phyloP scores from a whole-genome alignment of 1,139 yeast genomes.

The Trichomonascaceae sp. region DNA sequence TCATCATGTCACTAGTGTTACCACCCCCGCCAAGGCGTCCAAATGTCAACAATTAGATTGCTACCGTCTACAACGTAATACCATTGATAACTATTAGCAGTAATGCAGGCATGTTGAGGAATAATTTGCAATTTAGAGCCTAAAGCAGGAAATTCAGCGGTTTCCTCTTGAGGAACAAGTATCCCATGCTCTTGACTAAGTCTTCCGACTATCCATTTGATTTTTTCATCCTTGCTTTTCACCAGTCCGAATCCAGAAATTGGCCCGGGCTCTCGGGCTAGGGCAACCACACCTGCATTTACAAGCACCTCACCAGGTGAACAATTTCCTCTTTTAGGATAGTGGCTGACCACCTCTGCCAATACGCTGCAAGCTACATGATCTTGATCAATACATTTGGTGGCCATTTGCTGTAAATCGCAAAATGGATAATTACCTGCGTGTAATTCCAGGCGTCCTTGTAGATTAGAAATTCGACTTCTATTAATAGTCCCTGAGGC shows the following conservation, averaged over 20 bases:
- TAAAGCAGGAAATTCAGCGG: conserved; percentile 33
- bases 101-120: conserved; percentile 74
- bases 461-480: conserved; percentile 27
- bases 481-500: conserved; percentile 39
- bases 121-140: conserved; percentile 52
- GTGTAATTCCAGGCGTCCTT: conserved; percentile 54
- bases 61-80: conserved; percentile 48
- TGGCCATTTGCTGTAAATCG: conserved; percentile 70
- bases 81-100: conserved; percentile 59
- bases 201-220: conserved; percentile 46
- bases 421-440: conserved; percentile 74
- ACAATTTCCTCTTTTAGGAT: conserved; percentile 47
- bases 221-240: conserved; percentile 34
- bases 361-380: conserved; percentile 53
- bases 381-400: conserved; percentile 46
- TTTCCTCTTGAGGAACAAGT: conserved; percentile 45
- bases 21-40: conserved; percentile 70
- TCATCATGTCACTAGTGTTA: conserved; percentile 15
- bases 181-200: conserved; percentile 55
- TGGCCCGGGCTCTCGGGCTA: conserved; percentile 56
- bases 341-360: conserved; percentile 59
- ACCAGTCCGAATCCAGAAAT: conserved; percentile 44
- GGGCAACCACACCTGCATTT: conserved; percentile 67
- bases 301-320: conserved; percentile 53
- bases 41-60: conserved; percentile 52